Evolutionary conservation across 805 yeast genomes (phyloP), one percentile per base, ranked within the genome.

Genomic region (Debaryomyces maramus): DNA sequence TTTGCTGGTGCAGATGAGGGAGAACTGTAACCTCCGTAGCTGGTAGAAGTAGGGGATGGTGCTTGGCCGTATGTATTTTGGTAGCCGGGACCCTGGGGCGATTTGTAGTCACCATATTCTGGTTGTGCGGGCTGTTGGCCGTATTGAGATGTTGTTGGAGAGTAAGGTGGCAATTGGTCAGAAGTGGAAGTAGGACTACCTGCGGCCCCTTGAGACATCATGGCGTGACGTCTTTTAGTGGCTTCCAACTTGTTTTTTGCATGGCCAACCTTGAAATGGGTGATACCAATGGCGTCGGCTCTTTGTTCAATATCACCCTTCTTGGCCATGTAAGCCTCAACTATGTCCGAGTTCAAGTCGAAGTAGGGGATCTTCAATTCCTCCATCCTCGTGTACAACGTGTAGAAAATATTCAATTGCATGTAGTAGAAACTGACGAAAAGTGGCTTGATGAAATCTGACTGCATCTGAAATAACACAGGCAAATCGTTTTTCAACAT

Each of bases 361-460:
- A 93, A 93, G 67, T 93, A 93, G 11, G 97, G 97, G 50, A 93
- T 93, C 69, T 93, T 89, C 86, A 91, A 82, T 59, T 88, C 96
- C 67, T 91, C 96, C 88, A 91, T 87, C 54, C 86, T 79, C 58
- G 77, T 84, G 71, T 87, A 90, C 46, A 93, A 72, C 1, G 97
- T 89, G 75, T 93, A 93, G 65, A 90, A 93, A 42, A 93, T 88
- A 70, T 93, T 93, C 72, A 93, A 78, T 71, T 93, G 99, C 98
- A 93, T 93, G 74, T 81, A 93, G 68, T 93, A 93, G 64, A 93
- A 83, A 40, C 95, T 84, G 54, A 91, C 93, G 67, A 93, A 93
- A 54, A 93, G 72, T 14, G 99, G 99, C 58, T 82, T 84, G 59
- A 93, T 90, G 60, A 93, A 88, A 55, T 89, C 93, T 4, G 89